Base-by-base conservation (phyloP, 139 green algal species). In the Volvox africanus region DNA sequence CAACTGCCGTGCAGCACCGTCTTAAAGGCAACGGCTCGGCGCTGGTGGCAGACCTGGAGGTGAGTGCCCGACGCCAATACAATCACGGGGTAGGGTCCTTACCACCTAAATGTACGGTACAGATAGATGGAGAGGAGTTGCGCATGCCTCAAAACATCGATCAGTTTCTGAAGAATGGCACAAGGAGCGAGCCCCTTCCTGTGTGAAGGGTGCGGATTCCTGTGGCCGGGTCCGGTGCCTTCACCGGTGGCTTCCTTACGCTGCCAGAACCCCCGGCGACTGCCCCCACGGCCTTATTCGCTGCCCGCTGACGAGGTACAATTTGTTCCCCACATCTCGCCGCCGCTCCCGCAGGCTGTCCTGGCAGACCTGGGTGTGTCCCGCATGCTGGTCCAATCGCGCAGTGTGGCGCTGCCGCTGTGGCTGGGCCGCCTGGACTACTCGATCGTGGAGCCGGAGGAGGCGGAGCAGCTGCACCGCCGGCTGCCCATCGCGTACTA, bases 401-500 rank as follows among this genome's bases (percentile, higher is more conserved):
- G 86, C 55, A 30, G 32, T 30, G 44, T n/a, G 18, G 71, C 86
- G 37, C 86, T 90, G 86, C 71, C 71, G 71, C 73, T 90, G 71
- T 90, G 71, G 73, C 19, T 75, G 18, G 30, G 61, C 28, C 83
- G 83, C 67, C 36, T 80, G 33, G 83, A 69, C n/a, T 90, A 90
- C 86, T 12, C 9, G 44, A 30, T 90, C 44, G n/a, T 82, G n/a
- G 30, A 20, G 16, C 75, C 86, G 30, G 55, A 18, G 86, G 73
- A 82, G 71, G 86, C 55, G n/a, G 50, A 17, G 75, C 55, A 61
- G 86, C 30, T 65, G 86, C 86, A 90, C 55, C 28, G 16, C 22
- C 11, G 22, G 16, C 65, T 90, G 75, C 86, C 73, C 14, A 37
- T 90, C 17, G 73, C 86, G 2, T 90, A 90, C 86, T 90, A 90